phyloP scores from a whole-genome alignment of 116 monocot genomes.

The Iris pallida region DNA sequence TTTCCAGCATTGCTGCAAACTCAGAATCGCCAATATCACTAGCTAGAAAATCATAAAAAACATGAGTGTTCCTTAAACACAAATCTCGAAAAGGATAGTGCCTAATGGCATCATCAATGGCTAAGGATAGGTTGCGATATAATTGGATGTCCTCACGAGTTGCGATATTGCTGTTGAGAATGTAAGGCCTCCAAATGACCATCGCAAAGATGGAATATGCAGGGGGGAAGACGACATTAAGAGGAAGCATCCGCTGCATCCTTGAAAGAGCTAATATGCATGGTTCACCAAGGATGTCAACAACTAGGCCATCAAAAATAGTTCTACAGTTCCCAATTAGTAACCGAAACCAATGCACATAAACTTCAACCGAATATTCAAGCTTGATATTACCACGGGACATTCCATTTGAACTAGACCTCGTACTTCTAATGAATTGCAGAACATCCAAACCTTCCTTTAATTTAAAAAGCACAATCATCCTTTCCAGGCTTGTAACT shows the following conservation, averaged over 20 bases:
- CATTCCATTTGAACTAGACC: conserved; percentile 76
- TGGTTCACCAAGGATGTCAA: conserved; percentile 80
- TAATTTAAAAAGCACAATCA: conserved; percentile 74
- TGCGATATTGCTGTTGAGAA: conserved; percentile 53
- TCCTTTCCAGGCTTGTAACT: conserved; percentile 66
- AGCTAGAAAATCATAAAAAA: conserved; percentile 66
- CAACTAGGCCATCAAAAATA: conserved; percentile 79
- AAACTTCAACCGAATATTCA: conserved; percentile 55
- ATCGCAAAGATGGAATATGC: conserved; percentile 90
- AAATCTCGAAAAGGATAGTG: conserved; percentile 88
- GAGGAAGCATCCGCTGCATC: conserved; percentile 87
- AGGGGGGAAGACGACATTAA: conserved; percentile 63
- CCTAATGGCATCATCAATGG: conserved; percentile 64
- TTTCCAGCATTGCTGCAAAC: conserved; percentile 85
- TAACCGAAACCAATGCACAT: conserved; percentile 83
- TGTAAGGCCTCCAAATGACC: conserved; percentile 90
- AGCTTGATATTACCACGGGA: conserved; percentile 58
- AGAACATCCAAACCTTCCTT: conserved; percentile 85
- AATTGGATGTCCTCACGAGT: conserved; percentile 69
- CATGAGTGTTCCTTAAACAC: conserved; percentile 57
- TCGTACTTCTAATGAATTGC: conserved; percentile 68
- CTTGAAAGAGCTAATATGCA: conserved; percentile 65
- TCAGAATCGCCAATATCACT: conserved; percentile 77
- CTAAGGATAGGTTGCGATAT: conserved; percentile 55
- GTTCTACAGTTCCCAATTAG: conserved; percentile 81